Evolutionary conservation across 768 basidiomycete genomes (phyloP), one percentile per base, ranked within the genome.

Genomic region (Lentinus tigrinus): DNA sequence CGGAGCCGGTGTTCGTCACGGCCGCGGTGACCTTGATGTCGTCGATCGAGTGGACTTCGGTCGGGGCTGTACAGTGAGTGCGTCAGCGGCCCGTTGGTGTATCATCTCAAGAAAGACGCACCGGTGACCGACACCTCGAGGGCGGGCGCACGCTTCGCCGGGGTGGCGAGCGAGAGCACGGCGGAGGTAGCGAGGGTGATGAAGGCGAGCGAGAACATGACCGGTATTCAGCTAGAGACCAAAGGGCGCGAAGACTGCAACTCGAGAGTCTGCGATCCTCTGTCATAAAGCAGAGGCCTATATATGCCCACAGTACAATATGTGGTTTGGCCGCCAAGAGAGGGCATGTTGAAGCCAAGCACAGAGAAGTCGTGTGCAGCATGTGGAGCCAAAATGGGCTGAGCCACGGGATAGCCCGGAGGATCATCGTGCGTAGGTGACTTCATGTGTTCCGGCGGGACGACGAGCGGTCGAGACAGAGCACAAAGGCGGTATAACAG

Each of bases 11-110:
- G 67, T 81, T 79, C 28, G 68, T 78, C 16, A 81, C 71, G 9
- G 74, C 62, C 5, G 78, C 77, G 24, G 71, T 73, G 64, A 79
- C 69, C 58, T 73, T 72, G 63, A 79, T 69, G 52, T 75, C 74
- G 10, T 72, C 67, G 60, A 78, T 59, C 5, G 79, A 77, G 52
- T 50, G 63, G 47, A 78, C 72, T 34, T 50, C 48, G 2, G 48
- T 59, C 67, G 56, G 63, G 44, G 24, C 72, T 47, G 3, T 73
- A 63, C 16, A 4, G 9, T 8, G 9, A n/a, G 16, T 23, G 26
- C 9, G 16, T 48, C 10, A 14, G 67, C 65, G 26, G 31, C 68
- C 55, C 39, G 77, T 47, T 26, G 2, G 21, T 19, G 2, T n/a
- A 21, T 2, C 3, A 51, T 16, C 13, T 1, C 16, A 28, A n/a